Evolutionary conservation across 306 rosid genomes (phyloP).

Genomic region (Senna tora): DNA sequence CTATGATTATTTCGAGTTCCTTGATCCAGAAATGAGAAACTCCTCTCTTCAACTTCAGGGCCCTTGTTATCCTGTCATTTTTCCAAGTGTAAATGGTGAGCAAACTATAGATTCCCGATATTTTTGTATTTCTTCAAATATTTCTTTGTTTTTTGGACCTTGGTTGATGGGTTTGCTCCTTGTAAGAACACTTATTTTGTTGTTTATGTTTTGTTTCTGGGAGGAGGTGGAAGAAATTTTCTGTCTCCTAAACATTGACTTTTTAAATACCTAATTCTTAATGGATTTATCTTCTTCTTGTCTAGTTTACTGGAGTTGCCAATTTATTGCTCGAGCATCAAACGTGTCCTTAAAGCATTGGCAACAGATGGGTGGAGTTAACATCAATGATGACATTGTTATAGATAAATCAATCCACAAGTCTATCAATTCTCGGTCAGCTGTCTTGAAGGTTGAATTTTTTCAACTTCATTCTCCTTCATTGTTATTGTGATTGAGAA

Average conservation of each 20-base stretch:
- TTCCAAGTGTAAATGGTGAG: conserved; percentile 94
- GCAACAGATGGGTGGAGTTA: conserved; percentile 95
- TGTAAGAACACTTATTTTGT: not conserved
- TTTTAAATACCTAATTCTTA: not conserved
- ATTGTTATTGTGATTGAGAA: conserved; percentile 17
- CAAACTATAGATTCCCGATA: conserved; percentile 7
- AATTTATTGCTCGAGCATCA: conserved; percentile 84
- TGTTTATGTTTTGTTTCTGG: not conserved
- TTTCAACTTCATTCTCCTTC: conserved; percentile 19
- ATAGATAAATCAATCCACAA: conserved; percentile 88
- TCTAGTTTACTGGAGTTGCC: conserved; percentile 97
- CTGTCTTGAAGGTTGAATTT: conserved; percentile 78
- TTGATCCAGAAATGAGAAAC: conserved; percentile 92
- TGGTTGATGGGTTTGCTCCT: conserved; percentile 15
- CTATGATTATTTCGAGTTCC: conserved; percentile 88
- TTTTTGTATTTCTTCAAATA: conserved; percentile 21
- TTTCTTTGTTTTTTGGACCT: conserved; percentile 18
- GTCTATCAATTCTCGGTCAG: conserved; percentile 82
- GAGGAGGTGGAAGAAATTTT: not conserved
- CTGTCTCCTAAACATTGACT: conserved; percentile 15
- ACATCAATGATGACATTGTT: conserved; percentile 73
- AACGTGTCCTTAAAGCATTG: conserved; percentile 84
- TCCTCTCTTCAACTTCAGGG: conserved; percentile 96
- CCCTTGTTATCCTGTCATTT: conserved; percentile 97
- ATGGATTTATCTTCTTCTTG: conserved; percentile 24